A percentile compares a stretch with the other conserved stretches of the same genome.
Evolutionary conservation across 2,329 filamentous ascomycete genomes (phyloP).

Genomic region (Leptoxyphium fumago): DNA sequence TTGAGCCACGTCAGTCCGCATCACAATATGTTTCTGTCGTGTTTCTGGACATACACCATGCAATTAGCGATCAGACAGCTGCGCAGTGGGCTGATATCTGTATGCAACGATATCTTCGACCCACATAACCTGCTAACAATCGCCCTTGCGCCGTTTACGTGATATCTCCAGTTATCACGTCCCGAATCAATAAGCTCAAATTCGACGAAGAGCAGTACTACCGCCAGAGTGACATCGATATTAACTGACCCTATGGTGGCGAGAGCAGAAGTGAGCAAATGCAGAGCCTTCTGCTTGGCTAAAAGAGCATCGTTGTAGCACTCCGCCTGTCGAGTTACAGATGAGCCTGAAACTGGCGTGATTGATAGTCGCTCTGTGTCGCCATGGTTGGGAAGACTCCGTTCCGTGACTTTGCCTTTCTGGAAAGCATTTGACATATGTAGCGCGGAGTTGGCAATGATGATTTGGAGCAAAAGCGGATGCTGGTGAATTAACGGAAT

Average conservation of each 20-base stretch:
- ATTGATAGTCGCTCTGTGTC: not conserved
- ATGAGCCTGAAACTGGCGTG: not conserved
- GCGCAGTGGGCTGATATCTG: slow-evolving; percentile 20
- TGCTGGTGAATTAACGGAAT: slow-evolving; percentile 30
- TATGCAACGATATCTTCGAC: slow-evolving; percentile 11
- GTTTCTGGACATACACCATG: slow-evolving; percentile 13
- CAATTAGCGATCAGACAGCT: slow-evolving; percentile 22
- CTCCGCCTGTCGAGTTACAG: not conserved
- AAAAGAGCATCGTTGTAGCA: not conserved
- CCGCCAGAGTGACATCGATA: slow-evolving; percentile 30
- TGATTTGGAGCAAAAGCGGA: slow-evolving; percentile 31
- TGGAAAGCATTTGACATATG: slow-evolving; percentile 29
- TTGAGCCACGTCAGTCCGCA: too few species aligned
- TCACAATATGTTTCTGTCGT: slow-evolving; percentile 2
- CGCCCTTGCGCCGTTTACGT: slow-evolving; percentile 36
- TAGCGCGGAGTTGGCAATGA: slow-evolving; percentile 34
- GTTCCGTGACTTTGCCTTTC: slow-evolving; percentile 10
- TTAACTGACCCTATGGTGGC: slow-evolving; percentile 13
- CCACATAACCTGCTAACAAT: slow-evolving; percentile 27
- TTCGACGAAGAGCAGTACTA: slow-evolving; percentile 35
- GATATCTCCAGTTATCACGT: slow-evolving; percentile 36
- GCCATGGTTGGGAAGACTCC: not conserved
- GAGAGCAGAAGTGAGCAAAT: slow-evolving; percentile 1
- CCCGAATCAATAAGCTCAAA: slow-evolving; percentile 38
- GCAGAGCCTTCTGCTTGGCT: slow-evolving; percentile 1